Evolutionary conservation across 495 filamentous ascomycete genomes (phyloP), one percentile per base, ranked within the genome.

Genomic region (Mytilinidion resinicola): DNA sequence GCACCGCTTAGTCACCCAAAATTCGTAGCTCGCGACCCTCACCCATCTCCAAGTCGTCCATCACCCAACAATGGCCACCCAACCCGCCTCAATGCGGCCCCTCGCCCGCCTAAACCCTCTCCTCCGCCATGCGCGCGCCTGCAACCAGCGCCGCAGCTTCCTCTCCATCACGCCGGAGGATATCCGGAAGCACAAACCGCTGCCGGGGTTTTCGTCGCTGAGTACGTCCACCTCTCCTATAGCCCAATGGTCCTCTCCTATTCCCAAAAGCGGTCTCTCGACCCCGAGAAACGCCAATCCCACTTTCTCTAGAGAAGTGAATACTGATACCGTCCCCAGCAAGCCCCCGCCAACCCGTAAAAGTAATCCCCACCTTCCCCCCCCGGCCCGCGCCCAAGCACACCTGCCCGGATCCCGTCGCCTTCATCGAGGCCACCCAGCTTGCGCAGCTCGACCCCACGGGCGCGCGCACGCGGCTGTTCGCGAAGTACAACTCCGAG

Each of bases 401-500:
- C 57, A 53, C 33, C 56, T 75, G 72, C 57, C 63, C 64, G 14
- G 78, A 87, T 66, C 85, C 88, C 43, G 69, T 96, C 63, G 73
- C 70, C 25, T 68, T 76, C 21, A 74, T 93, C 63, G 82, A 82
- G 57, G 71, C 76, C 35, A 62, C 78, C 10, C 90, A 96, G 74
- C 75, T 95, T 64, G 61, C 76, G 10, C 65, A 75, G 15, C 88
- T 96, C 61, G 93, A 98, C 71, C 90, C 90, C 19, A 89, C 80
- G 20, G 89, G 90, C 30, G 84, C 87, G 33, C 87, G 91, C 14
- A 85, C 83, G 50, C 81, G 83, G 30, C 83, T 97, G 30, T 96
- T 97, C 75, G 80, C 85, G 59, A 84, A 83, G 49, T 67, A 74
- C 33, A 92, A 90, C 71, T 79, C 79, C 17, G 87, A 95, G 70